Evolutionary conservation across 164 flowering plant genomes (phyloP).

Genomic region (Amborella trichopoda): DNA sequence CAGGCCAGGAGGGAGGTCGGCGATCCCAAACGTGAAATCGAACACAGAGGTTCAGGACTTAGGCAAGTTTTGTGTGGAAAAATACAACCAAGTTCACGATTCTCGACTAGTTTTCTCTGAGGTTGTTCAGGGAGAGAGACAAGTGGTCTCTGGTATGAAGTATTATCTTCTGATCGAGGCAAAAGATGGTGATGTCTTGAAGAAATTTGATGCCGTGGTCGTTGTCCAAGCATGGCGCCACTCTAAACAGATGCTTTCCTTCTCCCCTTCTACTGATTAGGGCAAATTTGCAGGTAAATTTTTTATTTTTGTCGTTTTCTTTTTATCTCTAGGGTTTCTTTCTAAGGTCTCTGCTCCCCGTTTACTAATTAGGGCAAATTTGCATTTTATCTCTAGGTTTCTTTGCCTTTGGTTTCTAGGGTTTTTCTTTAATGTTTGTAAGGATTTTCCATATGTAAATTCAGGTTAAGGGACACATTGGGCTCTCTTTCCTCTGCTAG

Average conservation of each 20-base stretch:
- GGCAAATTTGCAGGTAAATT: too few relatives aligned
- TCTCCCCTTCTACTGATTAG: slow-evolving; percentile 19
- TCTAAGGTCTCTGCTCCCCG: too few relatives aligned
- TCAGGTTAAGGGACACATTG: too few relatives aligned
- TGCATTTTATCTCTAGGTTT: too few relatives aligned
- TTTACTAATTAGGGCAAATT: too few relatives aligned
- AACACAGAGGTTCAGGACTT: slow-evolving; percentile 58
- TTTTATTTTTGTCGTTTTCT: too few relatives aligned
- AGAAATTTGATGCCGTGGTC: slow-evolving; percentile 35
- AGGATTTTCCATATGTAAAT: too few relatives aligned
- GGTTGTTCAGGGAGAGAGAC: slow-evolving; percentile 43
- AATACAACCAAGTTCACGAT: slow-evolving; percentile 26
- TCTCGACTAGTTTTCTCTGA: slow-evolving; percentile 12
- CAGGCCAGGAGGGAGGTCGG: slow-evolving; percentile 25
- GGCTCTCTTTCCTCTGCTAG: too few relatives aligned
- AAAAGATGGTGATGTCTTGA: slow-evolving; percentile 8
- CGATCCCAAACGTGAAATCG: slow-evolving; percentile 26
- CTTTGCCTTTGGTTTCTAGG: too few relatives aligned
- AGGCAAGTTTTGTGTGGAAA: slow-evolving; percentile 46
- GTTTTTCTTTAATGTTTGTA: too few relatives aligned
- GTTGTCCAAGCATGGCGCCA: slow-evolving; percentile 38
- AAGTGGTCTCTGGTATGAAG: slow-evolving; percentile 54
- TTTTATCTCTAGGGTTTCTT: too few relatives aligned
- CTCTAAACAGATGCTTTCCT: slow-evolving; percentile 26
- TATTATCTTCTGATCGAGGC: slow-evolving; percentile 32